Evolutionary conservation across 306 rosid species (phyloP).

Genomic region (Neltuma alba): DNA sequence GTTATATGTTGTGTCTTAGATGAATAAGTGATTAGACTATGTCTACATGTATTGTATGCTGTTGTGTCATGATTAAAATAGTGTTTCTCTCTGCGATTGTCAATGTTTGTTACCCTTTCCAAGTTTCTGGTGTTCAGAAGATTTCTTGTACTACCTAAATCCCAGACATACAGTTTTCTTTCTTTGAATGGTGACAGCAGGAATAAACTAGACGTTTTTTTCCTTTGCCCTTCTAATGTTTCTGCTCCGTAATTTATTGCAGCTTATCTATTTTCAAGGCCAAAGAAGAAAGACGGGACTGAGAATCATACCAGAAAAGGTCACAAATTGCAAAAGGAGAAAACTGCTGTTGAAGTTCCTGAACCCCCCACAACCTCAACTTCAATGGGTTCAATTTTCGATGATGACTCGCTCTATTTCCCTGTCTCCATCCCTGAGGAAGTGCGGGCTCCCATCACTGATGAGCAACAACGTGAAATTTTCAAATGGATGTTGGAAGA

Average conservation of each 20-base stretch:
- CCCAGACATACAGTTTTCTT: slow-evolving; percentile 7
- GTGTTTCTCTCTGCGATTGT: not conserved
- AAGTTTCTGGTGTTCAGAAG: not conserved
- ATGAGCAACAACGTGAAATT: slow-evolving; percentile 59
- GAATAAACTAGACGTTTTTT: slow-evolving; percentile 10
- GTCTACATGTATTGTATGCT: not conserved
- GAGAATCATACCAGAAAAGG: slow-evolving; percentile 34
- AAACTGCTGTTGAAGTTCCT: slow-evolving; percentile 48
- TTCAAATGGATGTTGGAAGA: slow-evolving; percentile 65
- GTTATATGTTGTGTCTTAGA: not conserved
- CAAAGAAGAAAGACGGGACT: slow-evolving; percentile 52
- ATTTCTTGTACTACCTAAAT: not conserved
- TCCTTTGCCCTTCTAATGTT: not conserved
- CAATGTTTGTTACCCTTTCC: not conserved
- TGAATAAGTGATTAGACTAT: not conserved
- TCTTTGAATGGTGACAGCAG: not conserved
- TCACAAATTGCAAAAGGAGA: slow-evolving; percentile 42
- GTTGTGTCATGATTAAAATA: not conserved
- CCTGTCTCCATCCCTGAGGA: slow-evolving; percentile 39
- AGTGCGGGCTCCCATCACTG: slow-evolving; percentile 45
- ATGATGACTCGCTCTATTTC: slow-evolving; percentile 35
- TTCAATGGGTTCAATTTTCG: slow-evolving; percentile 40
- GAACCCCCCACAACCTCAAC: slow-evolving; percentile 22
- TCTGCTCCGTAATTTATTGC: slow-evolving; percentile 37
- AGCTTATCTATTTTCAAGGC: slow-evolving; percentile 72